These are phyloP conservation scores for Haplosporangium sp. DNA, from an alignment of 371 early-diverging fungal genomes.

Conservation along the genomic window DNA sequence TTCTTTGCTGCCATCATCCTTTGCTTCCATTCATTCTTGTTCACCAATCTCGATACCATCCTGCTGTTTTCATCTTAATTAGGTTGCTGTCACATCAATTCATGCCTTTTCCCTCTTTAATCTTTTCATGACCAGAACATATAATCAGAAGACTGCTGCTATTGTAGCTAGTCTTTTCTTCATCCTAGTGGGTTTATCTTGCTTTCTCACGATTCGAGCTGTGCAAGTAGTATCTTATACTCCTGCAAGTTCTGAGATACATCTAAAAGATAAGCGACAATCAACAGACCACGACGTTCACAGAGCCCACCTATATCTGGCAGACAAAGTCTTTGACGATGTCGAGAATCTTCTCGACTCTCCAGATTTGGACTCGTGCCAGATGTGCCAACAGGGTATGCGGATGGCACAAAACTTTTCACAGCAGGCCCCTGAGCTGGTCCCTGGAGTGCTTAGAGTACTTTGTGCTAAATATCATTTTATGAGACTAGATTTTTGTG, in stretches of 20 bases:
- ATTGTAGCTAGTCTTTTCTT: not conserved
- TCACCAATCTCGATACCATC: not conserved
- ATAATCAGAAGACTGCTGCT: not conserved
- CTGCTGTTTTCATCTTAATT: not conserved
- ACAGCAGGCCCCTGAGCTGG: conserved; percentile 34
- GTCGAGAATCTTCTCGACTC: conserved; percentile 45
- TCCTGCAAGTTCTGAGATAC: not conserved
- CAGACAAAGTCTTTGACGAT: conserved; percentile 22
- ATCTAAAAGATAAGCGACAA: conserved; percentile 7
- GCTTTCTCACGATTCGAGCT: not conserved
- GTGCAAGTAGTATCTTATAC: conserved; percentile 1
- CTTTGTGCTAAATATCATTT: conserved; percentile 34
- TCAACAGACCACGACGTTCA: conserved; percentile 5
- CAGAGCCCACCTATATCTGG: conserved; percentile 32
- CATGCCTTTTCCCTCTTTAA: not conserved
- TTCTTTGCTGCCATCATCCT: too few relatives aligned
- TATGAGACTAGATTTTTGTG: conserved; percentile 40
- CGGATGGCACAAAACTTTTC: conserved; percentile 35
- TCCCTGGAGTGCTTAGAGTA: conserved; percentile 33
- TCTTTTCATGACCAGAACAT: not conserved
- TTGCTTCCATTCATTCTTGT: not conserved
- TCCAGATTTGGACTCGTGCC: conserved; percentile 41
- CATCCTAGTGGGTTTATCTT: not conserved
- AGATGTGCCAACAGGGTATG: conserved; percentile 51
- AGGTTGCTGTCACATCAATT: not conserved